These are phyloP conservation scores for Prosopis cineraria DNA, from an alignment of 306 rosid species.

Conservation along the genomic window DNA sequence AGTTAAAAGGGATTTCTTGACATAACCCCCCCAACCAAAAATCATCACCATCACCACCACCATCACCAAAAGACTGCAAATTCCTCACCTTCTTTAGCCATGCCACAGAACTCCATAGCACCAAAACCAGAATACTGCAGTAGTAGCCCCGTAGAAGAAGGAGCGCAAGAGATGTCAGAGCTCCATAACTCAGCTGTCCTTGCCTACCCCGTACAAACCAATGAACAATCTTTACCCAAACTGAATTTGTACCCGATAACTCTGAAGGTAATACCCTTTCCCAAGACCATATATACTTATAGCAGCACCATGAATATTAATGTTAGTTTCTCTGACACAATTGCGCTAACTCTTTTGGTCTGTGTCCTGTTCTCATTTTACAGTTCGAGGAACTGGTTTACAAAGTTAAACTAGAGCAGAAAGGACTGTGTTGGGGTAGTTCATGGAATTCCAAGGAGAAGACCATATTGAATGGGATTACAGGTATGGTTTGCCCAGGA, in stretches of 20 bases:
- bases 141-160: constrained; percentile 37
- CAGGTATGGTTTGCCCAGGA: constrained; percentile 88
- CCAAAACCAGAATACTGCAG: constrained; percentile 50
- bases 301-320: constrained; percentile 20
- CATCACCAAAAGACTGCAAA: constrained; percentile 29
- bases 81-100: constrained; percentile 34
- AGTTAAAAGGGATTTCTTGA: constrained; percentile 56
- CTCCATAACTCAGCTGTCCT: constrained; percentile 49
- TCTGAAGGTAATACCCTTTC: constrained; percentile 62
- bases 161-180: constrained; percentile 49
- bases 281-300: not conserved
- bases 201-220: constrained; percentile 47
- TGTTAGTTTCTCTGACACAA: not conserved
- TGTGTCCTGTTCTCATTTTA: constrained; percentile 25
- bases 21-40: constrained; percentile 51
- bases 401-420: constrained; percentile 76
- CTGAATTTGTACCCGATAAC: constrained; percentile 69
- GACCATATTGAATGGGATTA: constrained; percentile 72
- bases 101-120: constrained; percentile 62
- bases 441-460: constrained; percentile 62
- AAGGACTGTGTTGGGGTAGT: constrained; percentile 50
- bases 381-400: constrained; percentile 93
- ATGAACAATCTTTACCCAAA: constrained; percentile 58
- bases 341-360: constrained; percentile 22
- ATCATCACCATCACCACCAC: constrained; percentile 24